Evolutionary conservation across 2,329 filamentous ascomycete species (phyloP), one percentile per base, ranked within the genome.

Genomic region (Hymenoscyphus infarciens): DNA sequence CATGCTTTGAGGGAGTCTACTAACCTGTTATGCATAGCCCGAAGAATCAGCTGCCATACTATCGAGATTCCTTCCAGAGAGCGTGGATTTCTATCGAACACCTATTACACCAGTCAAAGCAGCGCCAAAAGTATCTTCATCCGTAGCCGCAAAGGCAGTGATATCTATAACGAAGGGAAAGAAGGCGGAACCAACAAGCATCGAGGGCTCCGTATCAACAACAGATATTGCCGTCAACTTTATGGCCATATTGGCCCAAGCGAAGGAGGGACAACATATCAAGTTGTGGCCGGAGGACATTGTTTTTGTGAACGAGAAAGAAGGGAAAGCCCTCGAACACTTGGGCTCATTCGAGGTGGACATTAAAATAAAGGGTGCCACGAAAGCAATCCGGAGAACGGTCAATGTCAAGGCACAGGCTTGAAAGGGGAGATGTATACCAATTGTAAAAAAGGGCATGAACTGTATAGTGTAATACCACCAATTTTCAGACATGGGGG

Each of bases 121-220:
- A 77, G 80, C 65, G 66, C 59, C 75, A 75, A 68, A 62, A 67
- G 63, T 66, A 19, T 71, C 68, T 45, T 72, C 68, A 62, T 77
- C 66, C 58, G 49, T 73, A 61, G 59, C 68, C 5, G 59, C 65
- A 22, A 63, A 64, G 25, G 66, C 69, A 16, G 60, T 61, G 3
- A 58, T 73, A 60, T 67, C 76, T 65, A 29, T n/a, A 27, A 75
- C 76, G 11, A 75, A 53, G 63, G 72, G 72, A 65, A 61, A 65
- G 38, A 67, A 67, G 60, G 38, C 60, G 15, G 27, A 60, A 58
- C 69, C 68, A 25, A 72, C 73, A 22, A 74, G 75, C 16, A 83
- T 74, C 19, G 71, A 82, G 66, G 83, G 83, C 29, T 82, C 81
- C 2, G 82, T 86, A 3, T 80, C 81, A n/a, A 79, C 78, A 7